Evolutionary conservation across 2,329 filamentous ascomycete genomes (phyloP).

Genomic region (Fusarium albosuccineum): DNA sequence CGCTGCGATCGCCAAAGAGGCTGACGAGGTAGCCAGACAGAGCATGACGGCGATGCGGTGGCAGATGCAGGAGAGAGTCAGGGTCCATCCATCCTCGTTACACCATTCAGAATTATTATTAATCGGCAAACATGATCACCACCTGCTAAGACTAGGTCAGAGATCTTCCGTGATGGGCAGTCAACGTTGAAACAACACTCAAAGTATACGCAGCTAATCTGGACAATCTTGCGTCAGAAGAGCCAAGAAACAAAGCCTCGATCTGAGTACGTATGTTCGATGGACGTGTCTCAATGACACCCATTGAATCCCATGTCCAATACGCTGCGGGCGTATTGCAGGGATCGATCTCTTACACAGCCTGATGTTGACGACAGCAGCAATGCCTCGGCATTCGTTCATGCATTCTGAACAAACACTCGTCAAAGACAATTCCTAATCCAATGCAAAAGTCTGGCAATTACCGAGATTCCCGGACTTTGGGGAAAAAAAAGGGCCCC

Average conservation of each 20-base stretch:
- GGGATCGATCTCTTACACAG: slow-evolving; percentile 27
- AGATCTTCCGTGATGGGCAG: not conserved
- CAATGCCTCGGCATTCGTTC: slow-evolving; percentile 13
- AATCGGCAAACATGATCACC: not conserved
- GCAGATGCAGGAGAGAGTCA: slow-evolving; percentile 19
- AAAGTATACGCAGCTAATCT: not conserved
- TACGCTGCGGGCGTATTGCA: slow-evolving; percentile 1
- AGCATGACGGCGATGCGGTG: no score
- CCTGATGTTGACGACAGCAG: slow-evolving; percentile 27
- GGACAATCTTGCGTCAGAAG: slow-evolving; percentile 2
- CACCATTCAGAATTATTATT: not conserved
- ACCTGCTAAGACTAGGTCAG: no score
- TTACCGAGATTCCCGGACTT: slow-evolving; percentile 16
- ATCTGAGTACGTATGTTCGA: not conserved
- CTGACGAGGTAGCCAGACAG: slow-evolving; percentile 15
- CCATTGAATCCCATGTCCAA: slow-evolving; percentile 8
- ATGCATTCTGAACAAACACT: not conserved
- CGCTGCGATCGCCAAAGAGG: slow-evolving; percentile 15
- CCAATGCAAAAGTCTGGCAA: not conserved
- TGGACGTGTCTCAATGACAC: slow-evolving; percentile 18
- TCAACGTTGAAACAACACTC: not conserved
- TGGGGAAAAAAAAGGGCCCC: slow-evolving; percentile 7
- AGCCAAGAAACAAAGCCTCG: slow-evolving; percentile 24
- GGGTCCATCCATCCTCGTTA: slow-evolving; percentile 4
- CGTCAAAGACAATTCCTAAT: not conserved